phyloP scores from a whole-genome alignment of 2,329 filamentous ascomycete genomes.

The Calonectria hawksworthii region DNA sequence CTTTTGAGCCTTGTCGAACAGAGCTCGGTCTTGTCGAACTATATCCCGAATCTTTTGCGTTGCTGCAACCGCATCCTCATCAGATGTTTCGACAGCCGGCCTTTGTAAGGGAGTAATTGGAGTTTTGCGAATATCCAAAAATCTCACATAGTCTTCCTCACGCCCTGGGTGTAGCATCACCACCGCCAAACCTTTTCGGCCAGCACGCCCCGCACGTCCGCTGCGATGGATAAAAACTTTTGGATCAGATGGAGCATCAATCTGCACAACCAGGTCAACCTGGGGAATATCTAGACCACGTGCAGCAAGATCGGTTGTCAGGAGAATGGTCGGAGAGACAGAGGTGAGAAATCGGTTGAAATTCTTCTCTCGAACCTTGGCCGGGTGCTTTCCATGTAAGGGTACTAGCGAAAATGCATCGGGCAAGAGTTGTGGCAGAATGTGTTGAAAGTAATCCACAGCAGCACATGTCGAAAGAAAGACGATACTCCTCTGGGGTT shows the following conservation, averaged over 20 bases:
- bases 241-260: constrained; percentile 86
- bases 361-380: constrained; percentile 90
- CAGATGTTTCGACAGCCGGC: constrained; percentile 69
- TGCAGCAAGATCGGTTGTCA: constrained; percentile 94
- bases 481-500: constrained; percentile 87
- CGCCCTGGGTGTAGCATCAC: constrained; percentile 87
- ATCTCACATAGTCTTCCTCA: constrained; percentile 92
- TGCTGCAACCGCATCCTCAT: constrained; percentile 70
- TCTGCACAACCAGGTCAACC: constrained; percentile 90
- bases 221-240: constrained; percentile 97
- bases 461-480: constrained; percentile 95
- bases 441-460: constrained; percentile 92
- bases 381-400: constrained; percentile 91
- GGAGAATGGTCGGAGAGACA: constrained; percentile 81
- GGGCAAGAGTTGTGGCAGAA: constrained; percentile 81
- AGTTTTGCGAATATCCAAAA: constrained; percentile 88
- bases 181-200: constrained; percentile 85
- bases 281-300: constrained; percentile 92
- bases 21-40: constrained; percentile 64
- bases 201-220: constrained; percentile 90
- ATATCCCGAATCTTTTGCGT: constrained; percentile 73
- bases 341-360: constrained; percentile 85
- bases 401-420: constrained; percentile 79
- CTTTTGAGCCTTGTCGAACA: constrained; percentile 90
- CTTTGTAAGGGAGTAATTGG: constrained; percentile 77